phyloP scores from a whole-genome alignment of 1,284 basidiomycete species.

The Cryptococcus sp. region DNA sequence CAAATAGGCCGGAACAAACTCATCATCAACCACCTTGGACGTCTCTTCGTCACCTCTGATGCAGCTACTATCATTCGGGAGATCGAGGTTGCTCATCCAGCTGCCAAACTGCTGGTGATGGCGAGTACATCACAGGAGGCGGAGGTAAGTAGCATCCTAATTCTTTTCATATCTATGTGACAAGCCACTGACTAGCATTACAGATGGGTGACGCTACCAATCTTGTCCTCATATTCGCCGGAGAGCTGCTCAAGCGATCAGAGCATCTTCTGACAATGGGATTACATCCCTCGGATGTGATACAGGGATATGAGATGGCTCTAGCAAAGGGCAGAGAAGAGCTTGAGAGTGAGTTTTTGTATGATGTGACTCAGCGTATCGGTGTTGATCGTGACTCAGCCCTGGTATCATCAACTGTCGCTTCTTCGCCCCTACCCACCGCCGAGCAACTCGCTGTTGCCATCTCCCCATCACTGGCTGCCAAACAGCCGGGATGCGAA shows the following conservation, averaged over 20 bases:
- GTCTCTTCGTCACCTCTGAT: constrained; percentile 96
- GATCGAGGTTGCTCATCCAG: constrained; percentile 97
- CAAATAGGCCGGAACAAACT: constrained; percentile 84
- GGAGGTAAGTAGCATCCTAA: constrained; percentile 63
- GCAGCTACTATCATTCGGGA: constrained; percentile 98
- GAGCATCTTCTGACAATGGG: constrained; percentile 94
- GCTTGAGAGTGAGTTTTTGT: constrained; percentile 73
- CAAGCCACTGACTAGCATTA: not conserved
- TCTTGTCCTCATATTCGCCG: constrained; percentile 90
- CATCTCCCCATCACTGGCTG: constrained; percentile 87
- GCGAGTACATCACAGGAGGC: constrained; percentile 94
- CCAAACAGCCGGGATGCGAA: constrained; percentile 96
- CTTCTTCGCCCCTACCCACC: constrained; percentile 70
- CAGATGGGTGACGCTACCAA: constrained; percentile 97
- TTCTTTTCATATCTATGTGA: too few relatives aligned
- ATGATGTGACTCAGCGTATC: not conserved
- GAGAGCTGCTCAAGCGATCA: constrained; percentile 92
- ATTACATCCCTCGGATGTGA: constrained; percentile 90
- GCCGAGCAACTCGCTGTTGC: constrained; percentile 73
- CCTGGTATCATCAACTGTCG: constrained; percentile 34
- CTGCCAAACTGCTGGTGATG: constrained; percentile 96
- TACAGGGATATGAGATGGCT: constrained; percentile 96
- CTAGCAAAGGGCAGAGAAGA: constrained; percentile 80
- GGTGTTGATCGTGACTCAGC: constrained; percentile 19
- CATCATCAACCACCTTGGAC: constrained; percentile 92